phyloP scores from a whole-genome alignment of 1,284 basidiomycete species.

The Leccinum ambiguum region DNA sequence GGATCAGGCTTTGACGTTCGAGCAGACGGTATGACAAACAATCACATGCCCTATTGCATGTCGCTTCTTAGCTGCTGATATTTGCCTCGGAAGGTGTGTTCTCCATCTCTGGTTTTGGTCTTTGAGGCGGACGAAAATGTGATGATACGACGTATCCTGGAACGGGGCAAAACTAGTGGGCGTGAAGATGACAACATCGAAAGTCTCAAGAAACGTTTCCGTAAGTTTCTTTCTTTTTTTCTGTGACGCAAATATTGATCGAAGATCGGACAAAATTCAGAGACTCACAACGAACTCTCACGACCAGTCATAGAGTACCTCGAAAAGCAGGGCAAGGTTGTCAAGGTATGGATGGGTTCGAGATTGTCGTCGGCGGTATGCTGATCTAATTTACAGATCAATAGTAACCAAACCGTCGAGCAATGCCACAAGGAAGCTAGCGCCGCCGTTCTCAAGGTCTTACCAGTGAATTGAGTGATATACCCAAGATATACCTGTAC shows the following conservation, averaged over 20 bases:
- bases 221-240: slow-evolving; percentile 46
- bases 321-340: slow-evolving; percentile 68
- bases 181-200: slow-evolving; percentile 95
- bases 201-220: slow-evolving; percentile 96
- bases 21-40: slow-evolving; percentile 68
- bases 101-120: slow-evolving; percentile 82
- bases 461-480: slow-evolving; percentile 28
- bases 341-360: slow-evolving; percentile 39
- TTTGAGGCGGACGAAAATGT: slow-evolving; percentile 85
- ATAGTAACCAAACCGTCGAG: slow-evolving; percentile 74
- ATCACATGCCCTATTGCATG: neutral
- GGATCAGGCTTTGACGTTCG: slow-evolving; percentile 96
- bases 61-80: slow-evolving; percentile 3
- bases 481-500: slow-evolving; percentile 14
- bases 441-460: slow-evolving; percentile 49
- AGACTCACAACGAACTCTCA: slow-evolving; percentile 89
- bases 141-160: slow-evolving; percentile 84
- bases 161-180: slow-evolving; percentile 93
- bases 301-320: slow-evolving; percentile 97
- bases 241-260: slow-evolving; percentile 1
- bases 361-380: neutral
- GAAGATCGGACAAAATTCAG: slow-evolving; percentile 40
- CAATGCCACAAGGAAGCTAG: slow-evolving; percentile 69
- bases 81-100: slow-evolving; percentile 57
- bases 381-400: slow-evolving; percentile 52